Evolutionary conservation across 2,329 filamentous ascomycete genomes (phyloP).

Genomic region (Furcasterigmium furcatum): DNA sequence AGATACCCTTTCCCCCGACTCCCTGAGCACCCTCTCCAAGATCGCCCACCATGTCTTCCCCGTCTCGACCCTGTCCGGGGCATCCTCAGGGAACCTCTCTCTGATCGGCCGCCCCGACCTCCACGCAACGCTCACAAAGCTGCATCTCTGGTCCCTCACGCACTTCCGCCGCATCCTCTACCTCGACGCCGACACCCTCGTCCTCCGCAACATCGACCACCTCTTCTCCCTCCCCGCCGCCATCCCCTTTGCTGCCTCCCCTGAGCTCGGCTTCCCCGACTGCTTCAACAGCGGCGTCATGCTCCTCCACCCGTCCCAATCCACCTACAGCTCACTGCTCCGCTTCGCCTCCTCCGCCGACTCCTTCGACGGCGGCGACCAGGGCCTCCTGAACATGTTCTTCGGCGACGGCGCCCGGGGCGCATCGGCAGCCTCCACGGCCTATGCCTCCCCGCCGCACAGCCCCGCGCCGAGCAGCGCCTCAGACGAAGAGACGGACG

Average conservation of each 20-base stretch:
- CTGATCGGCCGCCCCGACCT: slow-evolving; percentile 67
- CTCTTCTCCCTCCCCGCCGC: slow-evolving; percentile 60
- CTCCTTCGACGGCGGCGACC: slow-evolving; percentile 70
- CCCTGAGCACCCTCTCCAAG: slow-evolving; percentile 3
- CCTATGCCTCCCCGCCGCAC: too few species aligned
- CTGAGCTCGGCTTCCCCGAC: slow-evolving; percentile 71
- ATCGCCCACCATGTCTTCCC: slow-evolving; percentile 11
- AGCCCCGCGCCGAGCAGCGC: slow-evolving; percentile 8
- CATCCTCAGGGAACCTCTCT: slow-evolving; percentile 53
- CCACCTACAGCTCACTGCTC: slow-evolving; percentile 60
- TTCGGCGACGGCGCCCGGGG: slow-evolving; percentile 43
- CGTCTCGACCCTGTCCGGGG: slow-evolving; percentile 6
- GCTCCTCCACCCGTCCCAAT: slow-evolving; percentile 61
- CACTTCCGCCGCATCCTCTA: slow-evolving; percentile 50
- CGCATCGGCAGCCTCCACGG: too few species aligned
- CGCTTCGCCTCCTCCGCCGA: slow-evolving; percentile 61
- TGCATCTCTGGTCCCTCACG: slow-evolving; percentile 65
- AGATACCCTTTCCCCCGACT: slow-evolving; percentile 4
- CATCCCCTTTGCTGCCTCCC: slow-evolving; percentile 36
- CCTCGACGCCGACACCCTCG: slow-evolving; percentile 58
- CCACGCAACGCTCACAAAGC: slow-evolving; percentile 66
- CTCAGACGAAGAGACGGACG: neutral
- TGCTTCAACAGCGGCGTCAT: slow-evolving; percentile 69
- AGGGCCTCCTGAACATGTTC: slow-evolving; percentile 68
- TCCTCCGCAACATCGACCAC: slow-evolving; percentile 65